Evolutionary conservation across 371 early-diverging fungal species (phyloP).

Genomic region (Phascolomyces articulosus): DNA sequence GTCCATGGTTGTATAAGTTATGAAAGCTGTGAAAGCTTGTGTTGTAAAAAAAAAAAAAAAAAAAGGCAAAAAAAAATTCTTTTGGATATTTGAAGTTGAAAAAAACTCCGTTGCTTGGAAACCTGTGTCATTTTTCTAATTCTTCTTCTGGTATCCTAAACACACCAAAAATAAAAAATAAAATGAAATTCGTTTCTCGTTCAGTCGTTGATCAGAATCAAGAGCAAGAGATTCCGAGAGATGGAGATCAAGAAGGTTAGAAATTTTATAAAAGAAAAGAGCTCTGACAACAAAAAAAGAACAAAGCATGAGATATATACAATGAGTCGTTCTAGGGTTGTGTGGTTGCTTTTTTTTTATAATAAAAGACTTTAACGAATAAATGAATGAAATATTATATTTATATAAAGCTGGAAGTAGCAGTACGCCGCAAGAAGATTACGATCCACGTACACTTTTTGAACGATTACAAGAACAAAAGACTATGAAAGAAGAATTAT

Average conservation of each 20-base stretch:
- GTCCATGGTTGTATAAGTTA: not conserved
- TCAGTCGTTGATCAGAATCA: slow-evolving; percentile 32
- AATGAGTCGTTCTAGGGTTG: no score
- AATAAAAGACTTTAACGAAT: no score
- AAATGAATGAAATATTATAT: not conserved
- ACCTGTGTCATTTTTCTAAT: not conserved
- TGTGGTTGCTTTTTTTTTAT: not conserved
- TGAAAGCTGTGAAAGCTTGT: no score
- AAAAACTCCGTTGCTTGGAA: not conserved
- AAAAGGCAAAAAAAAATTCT: not conserved
- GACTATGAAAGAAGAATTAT: slow-evolving; percentile 66
- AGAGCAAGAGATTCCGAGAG: slow-evolving; percentile 21
- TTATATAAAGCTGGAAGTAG: slow-evolving; percentile 17
- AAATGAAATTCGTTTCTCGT: slow-evolving; percentile 38
- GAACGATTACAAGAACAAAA: slow-evolving; percentile 81
- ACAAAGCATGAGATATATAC: not conserved
- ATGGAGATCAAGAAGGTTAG: slow-evolving; percentile 21
- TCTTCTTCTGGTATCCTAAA: not conserved
- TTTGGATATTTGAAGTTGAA: not conserved
- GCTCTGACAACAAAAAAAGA: not conserved
- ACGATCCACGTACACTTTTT: slow-evolving; percentile 83
- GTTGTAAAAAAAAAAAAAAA: not conserved
- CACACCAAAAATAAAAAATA: no score
- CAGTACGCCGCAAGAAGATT: slow-evolving; percentile 42
- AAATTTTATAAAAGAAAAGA: no score